Conservation (phyloP, 2,329 filamentous ascomycete genomes). For the Cladosporium sp. region DNA sequence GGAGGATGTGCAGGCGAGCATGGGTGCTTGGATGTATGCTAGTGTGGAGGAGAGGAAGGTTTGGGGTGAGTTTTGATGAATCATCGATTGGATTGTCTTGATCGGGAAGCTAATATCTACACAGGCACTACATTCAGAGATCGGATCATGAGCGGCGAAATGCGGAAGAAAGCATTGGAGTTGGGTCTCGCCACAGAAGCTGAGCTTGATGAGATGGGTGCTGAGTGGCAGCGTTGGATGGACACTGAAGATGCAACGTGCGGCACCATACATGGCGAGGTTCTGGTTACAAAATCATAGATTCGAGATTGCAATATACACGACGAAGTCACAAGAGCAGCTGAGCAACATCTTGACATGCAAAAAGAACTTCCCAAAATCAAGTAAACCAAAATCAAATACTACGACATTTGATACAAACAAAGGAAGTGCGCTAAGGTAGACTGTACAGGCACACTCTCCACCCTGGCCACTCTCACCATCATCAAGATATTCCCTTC, state of each 20-base stretch:
- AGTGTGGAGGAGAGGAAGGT: conserved; percentile 34
- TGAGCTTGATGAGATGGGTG: conserved; percentile 37
- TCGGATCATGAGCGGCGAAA: conserved; percentile 20
- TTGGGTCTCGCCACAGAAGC: conserved; percentile 34
- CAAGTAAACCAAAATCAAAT: conserved; percentile 8
- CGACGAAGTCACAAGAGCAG: not conserved
- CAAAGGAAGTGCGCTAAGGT: conserved; percentile 14
- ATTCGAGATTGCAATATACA: not conserved
- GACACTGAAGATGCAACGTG: conserved; percentile 41
- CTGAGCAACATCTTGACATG: not conserved
- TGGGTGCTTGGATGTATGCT: conserved; percentile 41
- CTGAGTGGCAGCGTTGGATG: conserved; percentile 39
- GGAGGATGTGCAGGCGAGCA: conserved; percentile 35
- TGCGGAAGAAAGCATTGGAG: conserved; percentile 34
- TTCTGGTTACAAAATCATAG: conserved; percentile 27
- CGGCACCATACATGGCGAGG: conserved; percentile 40
- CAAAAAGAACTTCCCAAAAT: not conserved
- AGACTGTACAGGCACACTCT: conserved; percentile 15
- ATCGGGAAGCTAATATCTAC: not conserved
- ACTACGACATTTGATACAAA: conserved; percentile 15
- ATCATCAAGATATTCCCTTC: conserved; percentile 6
- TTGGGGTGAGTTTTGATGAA: conserved; percentile 31
- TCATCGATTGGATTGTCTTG: not conserved
- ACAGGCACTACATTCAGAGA: conserved; percentile 18
- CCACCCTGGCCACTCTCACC: conserved; percentile 7